phyloP scores from a whole-genome alignment of 192 early-diverging fungal genomes.

The Backusella australiensis region DNA sequence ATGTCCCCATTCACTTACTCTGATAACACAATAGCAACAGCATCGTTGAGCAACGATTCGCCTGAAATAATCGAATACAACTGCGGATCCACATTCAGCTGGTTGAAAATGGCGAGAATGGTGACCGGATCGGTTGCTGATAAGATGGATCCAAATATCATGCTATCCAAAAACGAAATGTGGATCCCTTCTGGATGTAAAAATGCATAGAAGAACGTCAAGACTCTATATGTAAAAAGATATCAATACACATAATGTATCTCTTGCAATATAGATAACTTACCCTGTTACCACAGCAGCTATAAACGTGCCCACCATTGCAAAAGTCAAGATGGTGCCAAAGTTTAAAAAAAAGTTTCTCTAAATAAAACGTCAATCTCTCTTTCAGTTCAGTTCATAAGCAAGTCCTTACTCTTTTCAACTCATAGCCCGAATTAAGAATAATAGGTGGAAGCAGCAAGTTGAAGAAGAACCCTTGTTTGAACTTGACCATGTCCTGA shows the following conservation, averaged over 20 bases:
- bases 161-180: slow-evolving; percentile 85
- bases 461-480: slow-evolving; percentile 94
- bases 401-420: slow-evolving; percentile 68
- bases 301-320: slow-evolving; percentile 90
- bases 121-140: slow-evolving; percentile 98
- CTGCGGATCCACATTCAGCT: slow-evolving; percentile 91
- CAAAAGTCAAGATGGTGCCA: slow-evolving; percentile 89
- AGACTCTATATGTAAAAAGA: slow-evolving; percentile 35
- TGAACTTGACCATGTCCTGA: slow-evolving; percentile 85
- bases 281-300: slow-evolving; percentile 89
- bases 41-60: slow-evolving; percentile 93
- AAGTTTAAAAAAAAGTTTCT: slow-evolving; percentile 86
- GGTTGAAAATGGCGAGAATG: slow-evolving; percentile 91
- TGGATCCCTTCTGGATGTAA: slow-evolving; percentile 68
- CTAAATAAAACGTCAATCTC: slow-evolving; percentile 27
- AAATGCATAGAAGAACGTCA: slow-evolving; percentile 67
- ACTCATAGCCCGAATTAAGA: slow-evolving; percentile 92
- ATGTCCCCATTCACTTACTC: slow-evolving; percentile 43
- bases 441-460: slow-evolving; percentile 96
- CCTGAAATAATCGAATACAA: slow-evolving; percentile 97
- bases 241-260: not conserved
- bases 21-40: slow-evolving; percentile 97
- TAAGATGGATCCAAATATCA: slow-evolving; percentile 92
- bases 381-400: not conserved
- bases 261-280: not conserved